Base-by-base conservation (phyloP, 495 filamentous ascomycete species). In the Penicillium longicatenatum region DNA sequence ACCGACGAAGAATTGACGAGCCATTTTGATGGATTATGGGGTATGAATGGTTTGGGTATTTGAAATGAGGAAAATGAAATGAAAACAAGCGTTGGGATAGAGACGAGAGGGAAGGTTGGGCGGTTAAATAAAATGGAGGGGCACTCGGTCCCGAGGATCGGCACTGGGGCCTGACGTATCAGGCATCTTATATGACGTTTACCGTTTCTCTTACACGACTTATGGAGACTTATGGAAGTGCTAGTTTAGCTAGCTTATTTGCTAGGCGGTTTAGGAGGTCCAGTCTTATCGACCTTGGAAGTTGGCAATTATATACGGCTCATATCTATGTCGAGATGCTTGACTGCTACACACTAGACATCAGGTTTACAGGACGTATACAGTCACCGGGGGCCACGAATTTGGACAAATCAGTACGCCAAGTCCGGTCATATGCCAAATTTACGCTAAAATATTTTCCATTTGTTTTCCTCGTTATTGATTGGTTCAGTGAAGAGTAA, bases 1-100 rank as follows among this genome's bases (percentile, higher is more conserved):
- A 74, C 94, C 94, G 72, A 98, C 91, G 79, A 98, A 97, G 84
- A 97, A 98, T 87, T 92, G 89, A 82, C 94, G 93, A 79, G 86
- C 81, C 92, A 96, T 97, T 46, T 66, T 78, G 74, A 62, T 58
- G 26, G 41, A 59, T 60, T 55, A 43, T 47, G 43, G 17, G 43
- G 11, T 48, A 44, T 43, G 42, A 30, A 35, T 9, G 9, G 16
- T 29, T 42, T 22, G 37, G 31, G 50, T 42, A 42, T 31, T 42
- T 43, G 50, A 30, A 22, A 59, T 35, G 62, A 26, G 45, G 19
- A 29, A 62, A 44, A 57, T 33, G 19, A 17, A 55, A 42, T 43
- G 12, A n/a, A 35, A 51, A 35, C 24, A 55, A 21, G 43, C 37
- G 37, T 39, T 39, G 37, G 16, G 37, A 39, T 57, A 42, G 43